These are phyloP conservation scores for Corinectria fuckeliana DNA, from an alignment of 2,329 filamentous ascomycete species.

Conservation along the genomic window DNA sequence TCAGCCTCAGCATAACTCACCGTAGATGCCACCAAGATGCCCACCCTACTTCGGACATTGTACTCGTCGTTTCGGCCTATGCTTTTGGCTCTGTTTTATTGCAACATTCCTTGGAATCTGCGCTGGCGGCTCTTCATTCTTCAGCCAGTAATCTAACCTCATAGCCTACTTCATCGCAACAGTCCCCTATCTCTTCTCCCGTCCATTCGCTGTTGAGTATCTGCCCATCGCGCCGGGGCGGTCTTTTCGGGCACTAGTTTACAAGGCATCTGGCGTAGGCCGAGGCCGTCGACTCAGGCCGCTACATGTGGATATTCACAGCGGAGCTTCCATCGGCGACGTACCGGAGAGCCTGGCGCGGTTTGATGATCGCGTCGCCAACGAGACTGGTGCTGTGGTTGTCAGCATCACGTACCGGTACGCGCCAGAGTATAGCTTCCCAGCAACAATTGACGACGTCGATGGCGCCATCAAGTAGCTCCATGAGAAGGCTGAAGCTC, in stretches of 20 bases:
- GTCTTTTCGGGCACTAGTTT: constrained; percentile 44
- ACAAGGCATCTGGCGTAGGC: constrained; percentile 33
- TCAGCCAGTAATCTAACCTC: constrained; percentile 48
- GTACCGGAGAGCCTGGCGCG: constrained; percentile 47
- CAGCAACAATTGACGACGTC: constrained; percentile 54
- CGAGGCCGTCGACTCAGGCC: constrained; percentile 41
- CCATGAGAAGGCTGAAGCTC: constrained; percentile 43
- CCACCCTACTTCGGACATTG: constrained; percentile 14
- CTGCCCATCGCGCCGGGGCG: constrained; percentile 40
- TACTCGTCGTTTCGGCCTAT: constrained; percentile 36
- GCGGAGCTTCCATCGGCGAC: constrained; percentile 52
- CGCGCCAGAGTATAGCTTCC: constrained; percentile 58
- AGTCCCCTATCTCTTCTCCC: constrained; percentile 45
- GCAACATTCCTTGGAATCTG: constrained; percentile 44
- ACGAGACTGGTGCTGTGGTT: constrained; percentile 51
- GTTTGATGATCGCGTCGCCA: constrained; percentile 44
- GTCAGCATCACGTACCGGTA: constrained; percentile 59
- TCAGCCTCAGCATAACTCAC: background rate
- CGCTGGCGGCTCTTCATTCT: constrained; percentile 53
- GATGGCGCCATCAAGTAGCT: constrained; percentile 52
- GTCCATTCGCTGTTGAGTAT: constrained; percentile 43
- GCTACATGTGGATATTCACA: constrained; percentile 53
- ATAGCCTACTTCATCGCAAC: constrained; percentile 47
- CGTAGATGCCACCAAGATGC: constrained; percentile 2
- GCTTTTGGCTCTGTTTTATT: constrained; percentile 45